These are phyloP conservation scores for Phialocephala sp. DNA, from an alignment of 2,329 filamentous ascomycete genomes.

Conservation along the genomic window DNA sequence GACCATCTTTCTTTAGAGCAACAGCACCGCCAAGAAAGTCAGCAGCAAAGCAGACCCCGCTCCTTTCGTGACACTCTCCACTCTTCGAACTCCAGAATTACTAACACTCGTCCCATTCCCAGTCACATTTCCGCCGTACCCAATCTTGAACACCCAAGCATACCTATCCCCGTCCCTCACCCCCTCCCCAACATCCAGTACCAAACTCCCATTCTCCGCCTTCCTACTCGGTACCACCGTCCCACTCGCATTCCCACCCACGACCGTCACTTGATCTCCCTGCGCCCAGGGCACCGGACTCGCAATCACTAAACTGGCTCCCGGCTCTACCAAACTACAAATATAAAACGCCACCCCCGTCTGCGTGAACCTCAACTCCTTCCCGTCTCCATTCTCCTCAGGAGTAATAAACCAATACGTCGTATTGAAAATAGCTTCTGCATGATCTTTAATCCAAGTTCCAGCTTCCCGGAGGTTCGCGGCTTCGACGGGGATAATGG, in stretches of 20 bases:
- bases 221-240: constrained; percentile 12
- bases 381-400: constrained; percentile 33
- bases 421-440: constrained; percentile 61
- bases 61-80: background rate
- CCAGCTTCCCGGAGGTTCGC: constrained; percentile 56
- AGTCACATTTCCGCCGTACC: constrained; percentile 2
- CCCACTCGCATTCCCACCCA: constrained; percentile 24
- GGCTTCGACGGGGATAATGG: constrained; percentile 54
- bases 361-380: constrained; percentile 20
- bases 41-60: background rate
- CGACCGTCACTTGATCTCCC: constrained; percentile 23
- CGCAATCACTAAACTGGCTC: constrained; percentile 1
- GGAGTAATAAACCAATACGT: constrained; percentile 50
- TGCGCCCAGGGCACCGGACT: constrained; percentile 12
- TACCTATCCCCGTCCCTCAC: constrained; percentile 15
- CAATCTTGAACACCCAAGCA: constrained; percentile 25
- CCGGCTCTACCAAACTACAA: constrained; percentile 10
- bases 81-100: background rate
- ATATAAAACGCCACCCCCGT: constrained; percentile 27
- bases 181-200: background rate
- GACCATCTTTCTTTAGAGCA: background rate
- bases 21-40: background rate
- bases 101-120: background rate
- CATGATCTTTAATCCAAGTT: constrained; percentile 57
- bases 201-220: constrained; percentile 5